Base-by-base conservation (phyloP, 805 yeast species). In the Pichia occidentalis region DNA sequence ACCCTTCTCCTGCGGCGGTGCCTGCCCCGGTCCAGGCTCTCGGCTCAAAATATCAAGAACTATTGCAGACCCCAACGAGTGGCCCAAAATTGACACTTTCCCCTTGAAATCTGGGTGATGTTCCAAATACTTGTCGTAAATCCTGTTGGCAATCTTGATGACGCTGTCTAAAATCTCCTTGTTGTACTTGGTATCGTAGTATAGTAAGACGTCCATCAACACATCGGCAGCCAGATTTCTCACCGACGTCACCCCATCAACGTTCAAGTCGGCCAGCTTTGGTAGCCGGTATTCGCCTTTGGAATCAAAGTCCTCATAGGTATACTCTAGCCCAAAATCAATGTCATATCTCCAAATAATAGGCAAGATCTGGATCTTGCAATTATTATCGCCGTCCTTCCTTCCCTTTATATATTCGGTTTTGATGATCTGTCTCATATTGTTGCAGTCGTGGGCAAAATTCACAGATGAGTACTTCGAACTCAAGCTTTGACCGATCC, bases 401-500 rank as follows among this genome's bases (percentile, higher is more conserved):
- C 60, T 34, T 44, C 37, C 27, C 16, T 60, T 52, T 43, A 68
- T 72, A 4, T 47, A 57, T 21, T 77, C 65, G 4, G 59, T 57
- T 46, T 71, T 77, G 65, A 83, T 64, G 32, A 77, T 71, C 36
- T 68, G 63, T 42, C 87, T 61, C 45, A 88, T 57, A 23, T 71
- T 67, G 50, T 82, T 84, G 24, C 86, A 74, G 25, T 87, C 87
- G 54, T 87, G 95, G 7, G 86, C 78, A 63, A 90, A 92, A 58
- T 85, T 85, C 19, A 90, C 80, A 36, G 81, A 77, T 49, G 87
- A 88, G 52, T 81, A 77, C 51, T 75, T 75, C 32, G 77, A 67
- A 2, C 95, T 94, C 36, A 92, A 63, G 13, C 79, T 74, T 59
- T 90, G 98, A 2, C 97, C 98, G 43, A 90, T 85, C 0, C 98